phyloP scores from a whole-genome alignment of 176 grass and related monocot species.

The Oryza brachyantha region DNA sequence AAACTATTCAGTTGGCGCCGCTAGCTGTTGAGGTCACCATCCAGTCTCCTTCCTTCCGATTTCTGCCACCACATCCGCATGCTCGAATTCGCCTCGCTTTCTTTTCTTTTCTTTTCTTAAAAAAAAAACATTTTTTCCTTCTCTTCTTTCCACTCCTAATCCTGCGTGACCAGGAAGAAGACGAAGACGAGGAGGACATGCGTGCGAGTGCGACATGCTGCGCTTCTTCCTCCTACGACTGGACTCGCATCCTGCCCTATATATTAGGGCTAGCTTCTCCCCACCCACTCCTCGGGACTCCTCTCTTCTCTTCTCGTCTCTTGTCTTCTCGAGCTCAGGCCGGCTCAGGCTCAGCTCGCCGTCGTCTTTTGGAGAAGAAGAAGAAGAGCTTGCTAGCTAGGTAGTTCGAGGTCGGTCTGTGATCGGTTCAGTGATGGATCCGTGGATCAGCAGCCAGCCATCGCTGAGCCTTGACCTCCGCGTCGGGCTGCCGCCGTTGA shows the following conservation, averaged over 20 bases:
- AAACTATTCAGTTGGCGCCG: background rate
- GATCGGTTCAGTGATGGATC: constrained; percentile 20
- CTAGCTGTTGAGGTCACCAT: background rate
- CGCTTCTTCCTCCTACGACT: background rate
- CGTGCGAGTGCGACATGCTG: constrained; percentile 4
- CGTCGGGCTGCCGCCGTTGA: constrained; percentile 45
- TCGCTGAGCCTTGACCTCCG: constrained; percentile 67
- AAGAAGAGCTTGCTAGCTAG: background rate
- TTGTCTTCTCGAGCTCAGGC: background rate
- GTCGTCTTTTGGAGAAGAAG: background rate
- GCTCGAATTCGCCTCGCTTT: constrained; percentile 32
- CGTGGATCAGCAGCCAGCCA: constrained; percentile 58
- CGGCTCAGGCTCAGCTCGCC: background rate
- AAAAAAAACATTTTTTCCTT: no score
- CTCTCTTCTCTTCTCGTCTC: no score
- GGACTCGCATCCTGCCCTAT: constrained; percentile 2
- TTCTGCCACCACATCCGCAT: constrained; percentile 32
- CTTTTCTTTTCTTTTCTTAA: background rate
- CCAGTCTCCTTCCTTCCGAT: background rate
- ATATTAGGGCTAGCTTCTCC: background rate
- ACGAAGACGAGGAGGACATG: background rate
- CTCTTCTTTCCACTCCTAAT: background rate
- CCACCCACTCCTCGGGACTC: background rate
- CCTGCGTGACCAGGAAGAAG: constrained; percentile 10
- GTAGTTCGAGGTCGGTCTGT: background rate